A percentile compares a stretch with the other conserved stretches of the same genome.
Evolutionary conservation across 768 basidiomycete species (phyloP).

Genomic region (Kwoniella newhampshirensis): DNA sequence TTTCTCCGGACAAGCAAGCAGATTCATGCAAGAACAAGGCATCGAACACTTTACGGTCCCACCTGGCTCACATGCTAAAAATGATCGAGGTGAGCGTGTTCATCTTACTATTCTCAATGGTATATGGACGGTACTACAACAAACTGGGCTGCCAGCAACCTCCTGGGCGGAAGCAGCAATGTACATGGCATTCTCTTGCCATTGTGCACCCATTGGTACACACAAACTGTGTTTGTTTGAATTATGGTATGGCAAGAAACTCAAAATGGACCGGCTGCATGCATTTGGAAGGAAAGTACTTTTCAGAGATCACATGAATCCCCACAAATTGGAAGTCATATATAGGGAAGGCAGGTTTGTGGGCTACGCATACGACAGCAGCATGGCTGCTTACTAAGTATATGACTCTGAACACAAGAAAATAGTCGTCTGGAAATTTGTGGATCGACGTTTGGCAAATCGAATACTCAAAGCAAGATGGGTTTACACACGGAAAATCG

Average conservation of each 20-base stretch:
- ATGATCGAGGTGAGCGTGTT: constrained; percentile 30
- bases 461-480: too few species aligned
- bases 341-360: too few species aligned
- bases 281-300: constrained; percentile 4
- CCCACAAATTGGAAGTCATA: too few species aligned
- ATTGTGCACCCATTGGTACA: constrained; percentile 2
- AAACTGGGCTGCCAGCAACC: constrained; percentile 12
- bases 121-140: constrained; percentile 16
- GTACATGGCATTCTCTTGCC: constrained; percentile 22
- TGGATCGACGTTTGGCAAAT: too few species aligned
- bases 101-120: constrained; percentile 22
- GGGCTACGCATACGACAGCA: background rate
- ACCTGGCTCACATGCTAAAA: constrained; percentile 27
- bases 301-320: too few species aligned
- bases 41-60: constrained; percentile 15
- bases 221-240: background rate
- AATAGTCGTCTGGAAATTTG: too few species aligned
- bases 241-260: constrained; percentile 8
- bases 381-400: too few species aligned
- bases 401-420: too few species aligned
- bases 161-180: constrained; percentile 23
- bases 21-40: background rate
- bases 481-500: too few species aligned
- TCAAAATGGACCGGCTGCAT: constrained; percentile 3
- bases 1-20: background rate